Evolutionary conservation across 208 protist species (phyloP), one percentile per base, ranked within the genome.

Genomic region (Acanthamoeba royreba): DNA sequence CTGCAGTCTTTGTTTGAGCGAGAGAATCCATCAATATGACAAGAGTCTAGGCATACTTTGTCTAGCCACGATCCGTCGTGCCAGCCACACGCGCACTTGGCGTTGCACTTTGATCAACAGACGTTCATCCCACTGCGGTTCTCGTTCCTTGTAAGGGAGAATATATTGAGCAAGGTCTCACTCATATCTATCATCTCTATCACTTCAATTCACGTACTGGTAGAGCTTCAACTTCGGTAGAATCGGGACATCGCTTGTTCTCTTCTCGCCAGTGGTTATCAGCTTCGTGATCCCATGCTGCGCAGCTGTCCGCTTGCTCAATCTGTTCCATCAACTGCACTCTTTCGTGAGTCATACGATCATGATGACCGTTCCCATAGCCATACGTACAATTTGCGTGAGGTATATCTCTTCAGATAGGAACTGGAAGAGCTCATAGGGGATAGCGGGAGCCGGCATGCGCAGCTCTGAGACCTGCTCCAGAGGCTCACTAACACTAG

Each of bases 211-310:
- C 2, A 1, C 5, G 55, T 63, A 63, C 55, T 8, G 1, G 4
- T 1, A 63, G 33, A 2, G 55, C n/a, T 22, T 81, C 69, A 28
- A 19, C 15, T 7, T 81, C 69, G 13, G 43, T 7, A 15, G 31
- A 42, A 33, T 81, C 38, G 69, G 25, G 35, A 38, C 38, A 38
- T 28, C 69, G 19, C 38, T 46, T 81, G 40, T 81, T 58, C 8
- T 89, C 81, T 45, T 89, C 81, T 17, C 81, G 40, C 81, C 81
- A 89, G 43, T 89, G 81, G 42, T 89, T 89, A 45, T 89, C 81
- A 8, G 81, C 25, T 38, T 89, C 81, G 4, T 38, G 81, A 45
- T 89, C 81, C 81, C 35, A 38, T 28, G 13, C 33, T 33, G 58
- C 25, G 17, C 35, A 45, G 4, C 13, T 42, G 38, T 89, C 81